Conservation (phyloP, 495 filamentous ascomycete genomes). For the Penicillium canariense region DNA sequence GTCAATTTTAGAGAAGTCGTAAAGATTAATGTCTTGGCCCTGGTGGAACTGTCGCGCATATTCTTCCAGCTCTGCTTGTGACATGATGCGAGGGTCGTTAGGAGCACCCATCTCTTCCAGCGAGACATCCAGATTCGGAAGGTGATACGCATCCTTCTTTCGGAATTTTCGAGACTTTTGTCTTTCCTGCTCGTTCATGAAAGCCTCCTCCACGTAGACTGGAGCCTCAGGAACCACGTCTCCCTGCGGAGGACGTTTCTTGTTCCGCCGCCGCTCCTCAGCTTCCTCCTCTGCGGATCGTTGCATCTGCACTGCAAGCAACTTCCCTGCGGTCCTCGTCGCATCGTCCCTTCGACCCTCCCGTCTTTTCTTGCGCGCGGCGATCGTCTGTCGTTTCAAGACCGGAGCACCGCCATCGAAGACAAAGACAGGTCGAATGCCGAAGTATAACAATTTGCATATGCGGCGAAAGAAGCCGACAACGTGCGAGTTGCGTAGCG, state of each 20-base stretch:
- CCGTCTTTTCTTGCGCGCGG: constrained; percentile 68
- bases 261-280: constrained; percentile 56
- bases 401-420: constrained; percentile 94
- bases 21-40: constrained; percentile 95
- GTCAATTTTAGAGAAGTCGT: constrained; percentile 98
- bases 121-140: constrained; percentile 75
- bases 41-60: constrained; percentile 89
- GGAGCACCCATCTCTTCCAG: constrained; percentile 82
- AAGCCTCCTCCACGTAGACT: constrained; percentile 84
- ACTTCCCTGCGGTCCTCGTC: constrained; percentile 78
- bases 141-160: constrained; percentile 91
- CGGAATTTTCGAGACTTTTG: constrained; percentile 72
- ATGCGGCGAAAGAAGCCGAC: constrained; percentile 98
- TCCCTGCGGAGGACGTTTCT: constrained; percentile 47
- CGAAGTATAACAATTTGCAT: constrained; percentile 93
- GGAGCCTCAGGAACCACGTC: constrained; percentile 68
- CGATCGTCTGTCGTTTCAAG: constrained; percentile 88
- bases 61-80: constrained; percentile 83
- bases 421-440: constrained; percentile 96
- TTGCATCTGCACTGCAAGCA: constrained; percentile 92
- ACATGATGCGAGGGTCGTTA: constrained; percentile 94
- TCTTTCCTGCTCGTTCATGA: constrained; percentile 76
- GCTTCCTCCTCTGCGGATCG: constrained; percentile 80
- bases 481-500: constrained; percentile 88
- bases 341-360: constrained; percentile 95